These are phyloP conservation scores for Sporothrix pallida DNA, from an alignment of 2,329 filamentous ascomycete genomes.

Conservation along the genomic window DNA sequence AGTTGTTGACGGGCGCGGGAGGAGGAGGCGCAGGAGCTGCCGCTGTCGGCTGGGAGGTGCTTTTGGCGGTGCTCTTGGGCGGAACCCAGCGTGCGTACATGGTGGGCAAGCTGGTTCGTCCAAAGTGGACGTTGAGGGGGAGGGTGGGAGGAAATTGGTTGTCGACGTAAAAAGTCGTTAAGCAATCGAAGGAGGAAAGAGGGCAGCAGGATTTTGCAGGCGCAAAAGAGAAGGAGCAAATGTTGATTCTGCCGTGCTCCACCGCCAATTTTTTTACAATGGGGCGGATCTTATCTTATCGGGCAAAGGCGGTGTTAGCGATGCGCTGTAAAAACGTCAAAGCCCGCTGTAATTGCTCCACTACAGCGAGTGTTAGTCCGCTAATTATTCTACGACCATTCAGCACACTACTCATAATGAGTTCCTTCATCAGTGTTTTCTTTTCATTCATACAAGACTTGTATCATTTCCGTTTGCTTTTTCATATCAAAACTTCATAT, in stretches of 20 bases:
- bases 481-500: no score
- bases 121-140: neutral
- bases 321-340: neutral
- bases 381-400: no score
- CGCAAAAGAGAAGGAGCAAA: constrained; percentile 4
- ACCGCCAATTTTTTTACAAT: constrained; percentile 35
- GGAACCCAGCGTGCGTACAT: constrained; percentile 49
- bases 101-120: neutral
- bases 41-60: constrained; percentile 21
- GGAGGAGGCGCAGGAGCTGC: neutral
- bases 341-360: neutral
- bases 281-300: constrained; percentile 29
- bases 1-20: neutral
- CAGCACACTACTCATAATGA: no score
- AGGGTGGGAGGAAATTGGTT: neutral
- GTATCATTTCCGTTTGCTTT: no score
- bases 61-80: constrained; percentile 40
- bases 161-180: no score
- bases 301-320: neutral
- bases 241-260: constrained; percentile 28
- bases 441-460: no score
- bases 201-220: neutral
- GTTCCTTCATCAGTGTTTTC: no score
- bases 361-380: neutral
- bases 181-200: neutral